Evolutionary conservation across 805 yeast genomes (phyloP).

Genomic region (Wickerhamiella occidentalis): DNA sequence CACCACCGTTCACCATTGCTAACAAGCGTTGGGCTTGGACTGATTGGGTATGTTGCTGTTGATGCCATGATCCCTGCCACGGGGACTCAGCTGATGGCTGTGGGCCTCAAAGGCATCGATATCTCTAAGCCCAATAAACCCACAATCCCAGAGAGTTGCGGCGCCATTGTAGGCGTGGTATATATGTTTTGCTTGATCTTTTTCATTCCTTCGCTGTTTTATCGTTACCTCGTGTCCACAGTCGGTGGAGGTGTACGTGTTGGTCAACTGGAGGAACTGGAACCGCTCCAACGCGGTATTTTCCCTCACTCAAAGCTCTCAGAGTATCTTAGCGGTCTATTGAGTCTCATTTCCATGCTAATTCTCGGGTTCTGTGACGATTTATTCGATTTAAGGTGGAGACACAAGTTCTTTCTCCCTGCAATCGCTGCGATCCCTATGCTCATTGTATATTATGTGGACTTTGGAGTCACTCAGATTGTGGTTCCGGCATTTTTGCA

Average conservation of each 20-base stretch:
- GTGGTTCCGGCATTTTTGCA: slow-evolving; percentile 60
- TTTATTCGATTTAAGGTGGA: slow-evolving; percentile 90
- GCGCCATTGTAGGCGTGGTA: slow-evolving; percentile 74
- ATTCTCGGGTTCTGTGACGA: slow-evolving; percentile 87
- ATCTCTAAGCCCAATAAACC: slow-evolving; percentile 65
- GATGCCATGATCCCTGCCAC: slow-evolving; percentile 19
- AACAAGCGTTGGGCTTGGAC: slow-evolving; percentile 16
- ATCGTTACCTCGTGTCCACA: slow-evolving; percentile 51
- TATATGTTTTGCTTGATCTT: slow-evolving; percentile 71
- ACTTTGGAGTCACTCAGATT: slow-evolving; percentile 82
- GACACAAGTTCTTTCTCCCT: slow-evolving; percentile 92
- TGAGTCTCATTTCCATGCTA: slow-evolving; percentile 73
- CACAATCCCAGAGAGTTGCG: slow-evolving; percentile 78
- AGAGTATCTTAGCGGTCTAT: slow-evolving; percentile 71
- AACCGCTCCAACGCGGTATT: slow-evolving; percentile 8
- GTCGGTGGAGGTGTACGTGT: slow-evolving; percentile 49
- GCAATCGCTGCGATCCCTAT: slow-evolving; percentile 90
- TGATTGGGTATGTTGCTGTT: slow-evolving; percentile 13
- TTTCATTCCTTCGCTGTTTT: slow-evolving; percentile 79
- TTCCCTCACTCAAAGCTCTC: slow-evolving; percentile 74
- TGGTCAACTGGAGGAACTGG: slow-evolving; percentile 24
- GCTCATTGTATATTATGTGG: slow-evolving; percentile 81
- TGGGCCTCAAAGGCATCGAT: slow-evolving; percentile 82
- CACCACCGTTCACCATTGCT: slow-evolving; percentile 15
- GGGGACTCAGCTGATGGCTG: slow-evolving; percentile 17